These are phyloP conservation scores for Debaryomyces fabryi DNA, from an alignment of 1,139 yeast species.

Conservation along the genomic window DNA sequence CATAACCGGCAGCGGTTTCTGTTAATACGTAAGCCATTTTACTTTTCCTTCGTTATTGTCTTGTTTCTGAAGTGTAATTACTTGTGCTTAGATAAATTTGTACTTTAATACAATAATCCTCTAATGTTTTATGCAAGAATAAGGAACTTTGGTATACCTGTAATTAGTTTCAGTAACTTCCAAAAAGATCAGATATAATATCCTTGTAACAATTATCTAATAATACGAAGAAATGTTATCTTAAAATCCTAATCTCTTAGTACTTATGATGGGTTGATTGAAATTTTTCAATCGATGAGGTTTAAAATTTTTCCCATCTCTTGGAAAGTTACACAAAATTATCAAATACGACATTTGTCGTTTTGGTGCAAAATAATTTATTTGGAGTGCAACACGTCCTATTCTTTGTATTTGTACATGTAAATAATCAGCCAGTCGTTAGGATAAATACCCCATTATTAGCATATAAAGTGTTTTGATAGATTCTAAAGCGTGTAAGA, in stretches of 20 bases:
- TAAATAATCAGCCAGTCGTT: background rate
- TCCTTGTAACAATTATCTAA: constrained; percentile 3
- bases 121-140: background rate
- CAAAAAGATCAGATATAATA: constrained; percentile 3
- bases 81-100: background rate
- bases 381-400: constrained; percentile 10
- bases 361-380: constrained; percentile 7
- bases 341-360: constrained; percentile 3
- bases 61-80: background rate
- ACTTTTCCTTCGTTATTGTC: constrained; percentile 4
- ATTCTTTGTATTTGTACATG: constrained; percentile 8
- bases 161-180: background rate
- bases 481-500: background rate
- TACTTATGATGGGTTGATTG: constrained; percentile 6
- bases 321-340: background rate
- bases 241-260: constrained; percentile 4
- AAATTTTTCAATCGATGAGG: constrained; percentile 25
- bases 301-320: constrained; percentile 19
- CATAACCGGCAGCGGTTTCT: constrained; percentile 98
- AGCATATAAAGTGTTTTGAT: background rate
- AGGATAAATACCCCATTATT: background rate
- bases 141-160: background rate
- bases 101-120: background rate
- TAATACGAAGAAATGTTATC: constrained; percentile 5
- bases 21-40: constrained; percentile 91